Percentiles rank a stretch among this genome's conserved stretches.
These are phyloP conservation scores for Blastocladiella emersonii DNA, from an alignment of 371 early-diverging fungal genomes.

Conservation along the genomic window DNA sequence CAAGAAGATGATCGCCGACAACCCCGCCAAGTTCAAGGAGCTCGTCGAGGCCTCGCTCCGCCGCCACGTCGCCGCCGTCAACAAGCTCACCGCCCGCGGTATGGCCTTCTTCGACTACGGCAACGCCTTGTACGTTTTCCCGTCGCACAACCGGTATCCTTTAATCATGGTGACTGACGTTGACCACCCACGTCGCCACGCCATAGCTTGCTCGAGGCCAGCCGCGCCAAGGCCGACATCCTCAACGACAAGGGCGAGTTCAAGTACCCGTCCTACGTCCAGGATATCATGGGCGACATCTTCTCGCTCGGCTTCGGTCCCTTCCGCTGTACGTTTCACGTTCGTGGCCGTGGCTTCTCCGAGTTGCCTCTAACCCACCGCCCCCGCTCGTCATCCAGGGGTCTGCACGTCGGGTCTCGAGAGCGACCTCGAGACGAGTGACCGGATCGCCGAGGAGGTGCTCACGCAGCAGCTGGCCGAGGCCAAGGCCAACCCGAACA, in stretches of 20 bases:
- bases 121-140: slow-evolving; percentile 6
- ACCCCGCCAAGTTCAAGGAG: slow-evolving; percentile 9
- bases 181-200: no score
- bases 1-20: slow-evolving; percentile 2
- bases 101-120: slow-evolving; percentile 11
- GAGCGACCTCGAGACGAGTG: slow-evolving; percentile 4
- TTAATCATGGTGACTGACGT: no score
- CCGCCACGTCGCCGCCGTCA: slow-evolving; percentile 8
- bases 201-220: slow-evolving; percentile 2
- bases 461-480: background rate
- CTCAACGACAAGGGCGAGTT: slow-evolving; percentile 2
- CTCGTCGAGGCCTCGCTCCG: slow-evolving; percentile 6
- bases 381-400: no score
- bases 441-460: slow-evolving; percentile 5
- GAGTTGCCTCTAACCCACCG: background rate
- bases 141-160: no score
- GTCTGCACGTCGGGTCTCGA: slow-evolving; percentile 4
- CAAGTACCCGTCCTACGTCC: slow-evolving; percentile 9
- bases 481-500: background rate
- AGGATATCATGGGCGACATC: slow-evolving; percentile 11
- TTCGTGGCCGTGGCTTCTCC: background rate
- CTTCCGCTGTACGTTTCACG: slow-evolving; percentile 5
- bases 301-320: slow-evolving; percentile 11
- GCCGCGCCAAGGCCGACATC: slow-evolving; percentile 9
- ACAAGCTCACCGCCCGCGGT: background rate